Evolutionary conservation across 2,329 filamentous ascomycete genomes (phyloP).

Genomic region (Rutstroemia sp.): DNA sequence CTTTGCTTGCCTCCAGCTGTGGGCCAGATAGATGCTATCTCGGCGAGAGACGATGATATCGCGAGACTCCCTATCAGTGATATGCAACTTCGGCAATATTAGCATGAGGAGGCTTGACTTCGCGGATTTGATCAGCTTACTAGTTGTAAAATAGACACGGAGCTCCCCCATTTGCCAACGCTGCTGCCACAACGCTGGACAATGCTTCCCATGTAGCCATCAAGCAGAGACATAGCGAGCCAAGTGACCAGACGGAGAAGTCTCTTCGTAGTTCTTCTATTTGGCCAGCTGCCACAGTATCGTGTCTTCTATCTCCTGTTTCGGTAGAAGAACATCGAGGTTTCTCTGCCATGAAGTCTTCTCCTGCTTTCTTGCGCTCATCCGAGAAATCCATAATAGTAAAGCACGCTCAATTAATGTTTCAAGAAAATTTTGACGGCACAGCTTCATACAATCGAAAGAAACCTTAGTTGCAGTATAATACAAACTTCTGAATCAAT

Average conservation of each 20-base stretch:
- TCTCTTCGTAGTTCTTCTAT: constrained; percentile 22
- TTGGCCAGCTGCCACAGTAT: neutral
- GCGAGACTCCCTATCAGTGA: constrained; percentile 35
- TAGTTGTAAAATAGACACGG: constrained; percentile 40
- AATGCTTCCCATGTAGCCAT: constrained; percentile 3
- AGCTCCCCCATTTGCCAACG: constrained; percentile 38
- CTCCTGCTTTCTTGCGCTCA: neutral
- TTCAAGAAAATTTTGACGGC: neutral
- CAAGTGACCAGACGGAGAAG: constrained; percentile 39
- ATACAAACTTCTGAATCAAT: neutral
- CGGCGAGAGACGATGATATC: constrained; percentile 34
- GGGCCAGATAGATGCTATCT: constrained; percentile 36
- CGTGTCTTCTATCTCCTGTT: neutral
- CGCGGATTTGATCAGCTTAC: constrained; percentile 20
- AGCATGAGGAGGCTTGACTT: neutral
- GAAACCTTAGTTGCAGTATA: neutral
- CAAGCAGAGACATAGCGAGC: constrained; percentile 26
- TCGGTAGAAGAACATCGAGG: neutral
- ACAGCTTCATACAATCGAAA: neutral
- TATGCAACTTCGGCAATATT: constrained; percentile 29
- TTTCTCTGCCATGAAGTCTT: neutral
- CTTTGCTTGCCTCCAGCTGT: constrained; percentile 24
- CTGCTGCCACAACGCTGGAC: constrained; percentile 36
- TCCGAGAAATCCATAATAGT: neutral
- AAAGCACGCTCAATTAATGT: neutral